These are phyloP conservation scores for Blastocystis hominis DNA, from an alignment of 352 stramenopile species.

Conservation along the genomic window DNA sequence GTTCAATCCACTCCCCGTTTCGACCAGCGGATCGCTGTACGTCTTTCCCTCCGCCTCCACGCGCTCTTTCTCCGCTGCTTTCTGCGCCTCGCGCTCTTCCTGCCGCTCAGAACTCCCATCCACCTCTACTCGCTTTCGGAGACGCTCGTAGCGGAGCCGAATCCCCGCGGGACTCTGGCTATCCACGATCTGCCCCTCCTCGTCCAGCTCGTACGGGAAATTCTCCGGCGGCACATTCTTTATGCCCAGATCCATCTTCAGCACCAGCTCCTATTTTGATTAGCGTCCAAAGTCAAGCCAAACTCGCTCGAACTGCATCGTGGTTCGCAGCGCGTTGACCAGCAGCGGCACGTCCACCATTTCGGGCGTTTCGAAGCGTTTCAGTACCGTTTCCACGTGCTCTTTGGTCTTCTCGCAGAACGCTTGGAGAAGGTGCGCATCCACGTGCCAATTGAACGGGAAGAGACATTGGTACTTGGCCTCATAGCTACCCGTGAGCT, in stretches of 20 bases:
- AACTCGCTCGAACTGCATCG: constrained; percentile 77
- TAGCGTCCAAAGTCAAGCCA: constrained; percentile 66
- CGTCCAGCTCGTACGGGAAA: constrained; percentile 54
- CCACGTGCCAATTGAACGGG: constrained; percentile 85
- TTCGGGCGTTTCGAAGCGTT: constrained; percentile 67
- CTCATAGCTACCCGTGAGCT: not conserved
- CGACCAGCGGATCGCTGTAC: constrained; percentile 60
- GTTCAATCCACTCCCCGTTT: constrained; percentile 36
- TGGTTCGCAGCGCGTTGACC: constrained; percentile 75
- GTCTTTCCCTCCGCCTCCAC: constrained; percentile 63
- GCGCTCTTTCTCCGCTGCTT: not conserved
- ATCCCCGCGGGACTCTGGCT: constrained; percentile 65
- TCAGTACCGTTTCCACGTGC: constrained; percentile 59
- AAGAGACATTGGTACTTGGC: constrained; percentile 82
- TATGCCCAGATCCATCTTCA: constrained; percentile 59
- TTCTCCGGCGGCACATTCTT: constrained; percentile 60
- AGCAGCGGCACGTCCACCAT: constrained; percentile 71
- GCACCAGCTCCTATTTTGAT: constrained; percentile 60
- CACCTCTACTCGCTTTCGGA: constrained; percentile 59
- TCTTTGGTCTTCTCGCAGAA: constrained; percentile 78
- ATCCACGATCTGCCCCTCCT: constrained; percentile 65
- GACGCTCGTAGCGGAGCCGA: constrained; percentile 67
- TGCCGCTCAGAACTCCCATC: not conserved
- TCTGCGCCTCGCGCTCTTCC: constrained; percentile 54
- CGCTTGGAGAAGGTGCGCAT: constrained; percentile 77